Conservation (phyloP, 1,284 basidiomycete species). For the Vanrija humicola region DNA sequence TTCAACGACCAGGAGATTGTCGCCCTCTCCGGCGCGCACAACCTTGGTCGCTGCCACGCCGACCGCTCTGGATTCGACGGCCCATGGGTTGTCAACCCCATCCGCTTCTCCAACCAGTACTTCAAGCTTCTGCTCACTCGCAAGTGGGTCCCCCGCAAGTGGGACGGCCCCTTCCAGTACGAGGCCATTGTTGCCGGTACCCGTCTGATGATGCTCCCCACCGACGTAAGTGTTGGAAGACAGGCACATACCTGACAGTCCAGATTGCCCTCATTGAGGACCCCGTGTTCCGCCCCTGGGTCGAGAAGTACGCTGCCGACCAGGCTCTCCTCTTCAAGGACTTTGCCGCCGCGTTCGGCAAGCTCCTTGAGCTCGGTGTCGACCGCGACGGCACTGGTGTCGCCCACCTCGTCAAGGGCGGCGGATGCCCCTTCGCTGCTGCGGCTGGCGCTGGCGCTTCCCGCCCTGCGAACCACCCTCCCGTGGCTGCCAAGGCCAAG, state of each 20-base stretch:
- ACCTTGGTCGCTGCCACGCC: constrained; percentile 52
- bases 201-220: constrained; percentile 58
- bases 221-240: constrained; percentile 37
- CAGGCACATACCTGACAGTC: constrained; percentile 5
- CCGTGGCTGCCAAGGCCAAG: constrained; percentile 3
- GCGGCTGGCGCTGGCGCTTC: constrained; percentile 6
- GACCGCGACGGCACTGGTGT: constrained; percentile 47
- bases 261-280: constrained; percentile 51
- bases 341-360: constrained; percentile 51
- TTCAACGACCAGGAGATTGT: constrained; percentile 57
- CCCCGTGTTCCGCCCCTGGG: constrained; percentile 47
- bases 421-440: constrained; percentile 44
- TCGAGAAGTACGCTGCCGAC: constrained; percentile 54
- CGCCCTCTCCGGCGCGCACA: constrained; percentile 56
- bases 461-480: constrained; percentile 3
- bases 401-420: constrained; percentile 42
- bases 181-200: constrained; percentile 50
- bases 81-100: constrained; percentile 52
- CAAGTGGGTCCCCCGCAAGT: constrained; percentile 54
- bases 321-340: constrained; percentile 55
- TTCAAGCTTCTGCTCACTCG: constrained; percentile 52
- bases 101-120: constrained; percentile 53
- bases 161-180: constrained; percentile 55
- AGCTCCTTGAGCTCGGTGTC: constrained; percentile 51
- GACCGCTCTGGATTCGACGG: constrained; percentile 53